Evolutionary conservation across 495 filamentous ascomycete species (phyloP).

Genomic region (Filosporella fistucella): DNA sequence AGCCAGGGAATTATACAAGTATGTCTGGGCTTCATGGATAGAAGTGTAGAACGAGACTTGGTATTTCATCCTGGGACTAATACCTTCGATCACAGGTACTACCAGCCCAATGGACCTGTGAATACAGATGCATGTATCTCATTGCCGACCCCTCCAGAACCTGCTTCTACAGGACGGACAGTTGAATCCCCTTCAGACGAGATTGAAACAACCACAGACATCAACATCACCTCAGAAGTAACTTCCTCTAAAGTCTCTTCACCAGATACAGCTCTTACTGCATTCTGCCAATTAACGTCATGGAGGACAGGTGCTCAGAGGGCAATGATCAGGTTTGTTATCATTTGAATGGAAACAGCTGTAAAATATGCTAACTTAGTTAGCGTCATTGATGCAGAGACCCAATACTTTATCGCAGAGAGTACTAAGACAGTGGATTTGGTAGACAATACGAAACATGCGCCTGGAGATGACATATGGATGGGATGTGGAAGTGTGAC

Average conservation of each 20-base stretch:
- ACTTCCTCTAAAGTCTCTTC: slow-evolving; percentile 44
- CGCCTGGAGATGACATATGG: slow-evolving; percentile 37
- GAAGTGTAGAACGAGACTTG: too few species aligned
- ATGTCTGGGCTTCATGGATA: neutral
- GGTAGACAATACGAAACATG: slow-evolving; percentile 26
- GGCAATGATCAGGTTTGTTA: slow-evolving; percentile 34
- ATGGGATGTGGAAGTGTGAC: slow-evolving; percentile 35
- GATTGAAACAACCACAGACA: slow-evolving; percentile 27
- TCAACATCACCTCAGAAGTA: slow-evolving; percentile 39
- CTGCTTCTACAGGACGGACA: neutral
- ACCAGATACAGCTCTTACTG: slow-evolving; percentile 56
- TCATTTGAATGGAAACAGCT: too few species aligned
- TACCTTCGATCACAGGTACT: slow-evolving; percentile 16
- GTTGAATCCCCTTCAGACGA: neutral
- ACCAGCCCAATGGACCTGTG: slow-evolving; percentile 20
- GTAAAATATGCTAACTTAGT: neutral
- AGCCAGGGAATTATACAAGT: slow-evolving; percentile 25
- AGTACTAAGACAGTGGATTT: slow-evolving; percentile 38
- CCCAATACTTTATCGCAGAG: slow-evolving; percentile 53
- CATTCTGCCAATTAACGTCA: slow-evolving; percentile 54
- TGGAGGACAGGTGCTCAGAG: slow-evolving; percentile 42
- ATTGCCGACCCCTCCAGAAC: neutral
- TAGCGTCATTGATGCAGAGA: slow-evolving; percentile 33
- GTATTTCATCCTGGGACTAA: slow-evolving; percentile 1
- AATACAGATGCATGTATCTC: slow-evolving; percentile 9